A percentile compares a stretch with the other conserved stretches of the same genome.
Evolutionary conservation across 805 yeast species (phyloP).

Genomic region (Yarrowia divulgata): DNA sequence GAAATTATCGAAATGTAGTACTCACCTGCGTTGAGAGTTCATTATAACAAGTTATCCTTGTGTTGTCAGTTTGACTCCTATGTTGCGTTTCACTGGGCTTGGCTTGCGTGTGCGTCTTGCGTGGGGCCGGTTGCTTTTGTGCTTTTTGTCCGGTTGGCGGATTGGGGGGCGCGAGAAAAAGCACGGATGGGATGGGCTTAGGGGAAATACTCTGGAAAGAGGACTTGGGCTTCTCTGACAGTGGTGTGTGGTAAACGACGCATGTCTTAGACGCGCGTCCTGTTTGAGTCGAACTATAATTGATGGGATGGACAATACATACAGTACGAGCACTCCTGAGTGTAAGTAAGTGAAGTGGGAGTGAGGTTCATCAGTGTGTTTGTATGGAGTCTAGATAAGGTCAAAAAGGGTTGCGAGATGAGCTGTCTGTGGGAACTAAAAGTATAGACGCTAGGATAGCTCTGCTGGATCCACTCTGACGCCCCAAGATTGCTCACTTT

Average conservation of each 20-base stretch:
- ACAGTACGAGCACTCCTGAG: no score
- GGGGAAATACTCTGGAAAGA: slow-evolving; percentile 34
- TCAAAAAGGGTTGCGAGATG: neutral
- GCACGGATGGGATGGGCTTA: neutral
- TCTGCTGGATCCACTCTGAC: neutral
- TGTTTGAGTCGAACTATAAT: slow-evolving; percentile 22
- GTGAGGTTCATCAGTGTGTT: no score
- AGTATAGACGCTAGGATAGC: no score
- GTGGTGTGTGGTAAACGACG: slow-evolving; percentile 34
- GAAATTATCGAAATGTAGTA: neutral
- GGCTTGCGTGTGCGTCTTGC: slow-evolving; percentile 30
- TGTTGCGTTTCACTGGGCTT: slow-evolving; percentile 14
- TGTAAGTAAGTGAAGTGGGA: neutral
- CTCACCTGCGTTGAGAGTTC: slow-evolving; percentile 38
- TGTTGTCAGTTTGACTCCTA: slow-evolving; percentile 5
- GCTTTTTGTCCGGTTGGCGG: slow-evolving; percentile 16
- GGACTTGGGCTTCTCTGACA: neutral
- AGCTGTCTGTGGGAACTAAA: no score
- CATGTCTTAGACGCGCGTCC: slow-evolving; percentile 38
- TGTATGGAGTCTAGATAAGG: neutral
- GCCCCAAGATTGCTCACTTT: slow-evolving; percentile 2
- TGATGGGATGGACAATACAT: neutral
- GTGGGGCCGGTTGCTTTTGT: slow-evolving; percentile 30
- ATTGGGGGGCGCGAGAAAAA: neutral
- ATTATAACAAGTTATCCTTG: slow-evolving; percentile 14